Evolutionary conservation across 2,329 filamentous ascomycete genomes (phyloP).

Genomic region (Nothophoma quercina): DNA sequence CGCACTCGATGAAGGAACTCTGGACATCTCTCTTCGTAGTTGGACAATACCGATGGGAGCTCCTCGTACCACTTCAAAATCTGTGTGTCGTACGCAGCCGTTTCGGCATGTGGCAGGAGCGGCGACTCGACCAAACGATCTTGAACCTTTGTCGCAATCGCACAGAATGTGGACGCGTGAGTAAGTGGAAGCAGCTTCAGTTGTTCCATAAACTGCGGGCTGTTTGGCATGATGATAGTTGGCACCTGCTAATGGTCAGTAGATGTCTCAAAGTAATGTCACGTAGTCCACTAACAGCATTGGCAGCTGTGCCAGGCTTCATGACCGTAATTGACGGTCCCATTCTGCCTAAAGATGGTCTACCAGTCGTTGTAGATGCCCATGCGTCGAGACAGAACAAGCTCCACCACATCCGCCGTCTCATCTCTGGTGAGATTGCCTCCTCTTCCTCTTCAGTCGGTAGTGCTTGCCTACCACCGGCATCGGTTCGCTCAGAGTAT

Average conservation of each 20-base stretch:
- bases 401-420: slow-evolving; percentile 55
- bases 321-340: slow-evolving; percentile 50
- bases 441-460: slow-evolving; percentile 40
- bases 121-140: slow-evolving; percentile 76
- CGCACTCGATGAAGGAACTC: slow-evolving; percentile 74
- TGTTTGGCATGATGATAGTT: slow-evolving; percentile 42
- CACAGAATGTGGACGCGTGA: slow-evolving; percentile 81
- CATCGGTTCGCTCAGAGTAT: slow-evolving; percentile 51
- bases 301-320: slow-evolving; percentile 44
- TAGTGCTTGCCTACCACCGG: slow-evolving; percentile 23
- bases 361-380: slow-evolving; percentile 54
- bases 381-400: slow-evolving; percentile 55
- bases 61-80: slow-evolving; percentile 76
- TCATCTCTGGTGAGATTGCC: slow-evolving; percentile 49
- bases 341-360: slow-evolving; percentile 51
- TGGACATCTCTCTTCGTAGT: slow-evolving; percentile 67
- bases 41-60: slow-evolving; percentile 62
- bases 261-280: neutral
- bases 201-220: slow-evolving; percentile 57
- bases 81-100: slow-evolving; percentile 70
- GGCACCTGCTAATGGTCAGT: slow-evolving; percentile 25
- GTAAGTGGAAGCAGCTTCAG: slow-evolving; percentile 74
- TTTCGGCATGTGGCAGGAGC: slow-evolving; percentile 71
- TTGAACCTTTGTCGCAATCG: slow-evolving; percentile 79
- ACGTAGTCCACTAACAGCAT: slow-evolving; percentile 45